phyloP scores from a whole-genome alignment of 768 basidiomycete species.

The Cyclocybe cylindracea region DNA sequence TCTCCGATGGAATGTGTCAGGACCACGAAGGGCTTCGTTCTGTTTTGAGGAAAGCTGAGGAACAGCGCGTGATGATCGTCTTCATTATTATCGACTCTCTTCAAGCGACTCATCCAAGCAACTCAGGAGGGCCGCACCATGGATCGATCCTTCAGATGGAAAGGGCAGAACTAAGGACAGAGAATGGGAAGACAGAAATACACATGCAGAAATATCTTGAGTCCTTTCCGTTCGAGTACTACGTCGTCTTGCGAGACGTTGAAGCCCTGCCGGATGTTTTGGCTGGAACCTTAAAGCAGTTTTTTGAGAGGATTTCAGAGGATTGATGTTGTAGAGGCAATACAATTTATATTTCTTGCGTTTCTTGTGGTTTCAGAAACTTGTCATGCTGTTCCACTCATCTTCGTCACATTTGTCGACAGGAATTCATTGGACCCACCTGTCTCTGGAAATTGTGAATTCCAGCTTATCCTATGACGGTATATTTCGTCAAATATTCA shows the following conservation, averaged over 20 bases:
- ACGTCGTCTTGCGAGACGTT: constrained; percentile 87
- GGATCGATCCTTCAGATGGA: constrained; percentile 93
- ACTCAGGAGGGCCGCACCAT: constrained; percentile 32
- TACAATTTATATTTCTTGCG: too few relatives aligned
- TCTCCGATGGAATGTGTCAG: constrained; percentile 98
- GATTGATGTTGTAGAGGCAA: constrained; percentile 35
- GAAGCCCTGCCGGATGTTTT: constrained; percentile 92
- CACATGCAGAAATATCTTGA: constrained; percentile 89
- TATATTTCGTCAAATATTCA: too few relatives aligned
- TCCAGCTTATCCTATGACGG: too few relatives aligned
- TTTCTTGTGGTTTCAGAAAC: too few relatives aligned
- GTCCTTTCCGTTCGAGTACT: constrained; percentile 97
- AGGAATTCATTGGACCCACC: too few relatives aligned
- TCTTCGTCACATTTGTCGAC: too few relatives aligned
- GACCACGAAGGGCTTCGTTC: constrained; percentile 86
- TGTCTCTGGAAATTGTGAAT: too few relatives aligned
- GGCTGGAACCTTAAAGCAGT: constrained; percentile 86
- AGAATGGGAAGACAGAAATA: constrained; percentile 82
- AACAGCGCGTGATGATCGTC: constrained; percentile 91
- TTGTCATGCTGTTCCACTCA: too few relatives aligned
- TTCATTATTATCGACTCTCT: constrained; percentile 95
- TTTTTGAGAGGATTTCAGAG: constrained; percentile 83
- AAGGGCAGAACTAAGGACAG: constrained; percentile 82
- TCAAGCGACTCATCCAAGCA: constrained; percentile 35
- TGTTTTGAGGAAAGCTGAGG: constrained; percentile 80